Conservation (phyloP, 2,329 filamentous ascomycete species). For the Amauroascus verrucosus region DNA sequence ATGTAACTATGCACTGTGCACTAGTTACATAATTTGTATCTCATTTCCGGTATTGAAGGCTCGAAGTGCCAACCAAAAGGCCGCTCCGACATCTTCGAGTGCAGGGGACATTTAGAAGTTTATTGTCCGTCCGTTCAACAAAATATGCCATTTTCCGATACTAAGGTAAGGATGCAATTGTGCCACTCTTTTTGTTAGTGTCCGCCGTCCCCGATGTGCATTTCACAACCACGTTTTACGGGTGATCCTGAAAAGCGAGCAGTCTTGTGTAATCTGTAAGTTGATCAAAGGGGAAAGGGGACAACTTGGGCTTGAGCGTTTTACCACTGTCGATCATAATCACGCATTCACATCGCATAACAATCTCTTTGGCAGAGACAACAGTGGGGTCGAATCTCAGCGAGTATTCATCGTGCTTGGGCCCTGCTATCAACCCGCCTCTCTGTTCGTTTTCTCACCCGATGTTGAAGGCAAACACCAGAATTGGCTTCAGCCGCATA, state of each 20-base stretch:
- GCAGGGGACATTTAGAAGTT: too few relatives aligned
- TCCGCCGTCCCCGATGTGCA: not conserved
- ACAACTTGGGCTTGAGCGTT: not conserved
- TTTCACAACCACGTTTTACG: not conserved
- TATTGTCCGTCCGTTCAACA: too few relatives aligned
- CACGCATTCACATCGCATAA: not conserved
- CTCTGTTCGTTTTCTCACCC: not conserved
- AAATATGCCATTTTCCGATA: too few relatives aligned
- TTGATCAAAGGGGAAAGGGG: not conserved
- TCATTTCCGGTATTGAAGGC: too few relatives aligned
- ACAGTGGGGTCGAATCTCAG: not conserved
- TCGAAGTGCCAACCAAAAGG: too few relatives aligned
- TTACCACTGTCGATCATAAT: not conserved
- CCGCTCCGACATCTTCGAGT: too few relatives aligned
- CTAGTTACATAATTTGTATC: too few relatives aligned
- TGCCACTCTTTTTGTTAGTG: not conserved
- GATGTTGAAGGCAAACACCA: not conserved
- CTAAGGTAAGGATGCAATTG: too few relatives aligned
- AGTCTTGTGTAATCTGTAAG: not conserved
- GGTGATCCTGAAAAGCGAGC: not conserved
- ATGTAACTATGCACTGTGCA: too few relatives aligned
- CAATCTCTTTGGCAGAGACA: not conserved
- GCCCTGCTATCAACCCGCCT: too few relatives aligned
- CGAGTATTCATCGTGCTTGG: not conserved
- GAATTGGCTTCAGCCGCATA: conserved; percentile 1